Base-by-base conservation (phyloP, 1,284 basidiomycete genomes). In the Stereum hirsutum region DNA sequence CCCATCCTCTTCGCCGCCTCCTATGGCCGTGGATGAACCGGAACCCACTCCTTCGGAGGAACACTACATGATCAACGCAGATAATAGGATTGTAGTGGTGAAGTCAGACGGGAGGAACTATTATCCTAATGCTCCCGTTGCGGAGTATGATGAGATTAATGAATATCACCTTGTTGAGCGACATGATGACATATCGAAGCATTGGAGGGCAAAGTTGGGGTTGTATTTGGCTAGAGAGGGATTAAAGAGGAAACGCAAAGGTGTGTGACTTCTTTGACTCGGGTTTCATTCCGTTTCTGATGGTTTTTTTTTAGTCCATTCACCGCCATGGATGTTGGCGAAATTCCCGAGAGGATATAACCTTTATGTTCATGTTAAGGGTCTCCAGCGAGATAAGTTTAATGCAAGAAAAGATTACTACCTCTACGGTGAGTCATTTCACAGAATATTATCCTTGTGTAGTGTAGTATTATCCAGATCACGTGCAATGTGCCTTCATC, bases 371-470 rank as follows among this genome's bases (percentile, higher is more conserved):
- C 47, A 49, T 37, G 33, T 34, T 15, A 25, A 19, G 1, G 48
- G 47, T 27, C 7, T 19, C 6, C 0, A 3, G 4, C 8, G 14
- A 5, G 43, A 49, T 32, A 30, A 30, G 0, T 34, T 23, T 15
- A 49, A 49, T 14, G 42, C 48, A 0, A 47, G 48, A 5, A 32
- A 8, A 0, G 48, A 49, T 34, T 39, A 35, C 0, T 49, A 49
- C 14, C 43, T 49, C 1, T 20, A 45, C 24, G 48, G 48, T n/a
- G 36, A 34, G 1, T 32, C 32, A 1, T 40, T 41, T 30, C 46
- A 27, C 3, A 8, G 42, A 30, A n/a, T n/a, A n/a, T n/a, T n/a
- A 12, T 34, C 4, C 4, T 25, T 2, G 4, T 24, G 11, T 23
- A 23, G 7, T 8, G 11, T 8, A 8, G 33, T 38, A 24, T 38